Evolutionary conservation across 768 basidiomycete genomes (phyloP).

Genomic region (Tephrocybe sp.): DNA sequence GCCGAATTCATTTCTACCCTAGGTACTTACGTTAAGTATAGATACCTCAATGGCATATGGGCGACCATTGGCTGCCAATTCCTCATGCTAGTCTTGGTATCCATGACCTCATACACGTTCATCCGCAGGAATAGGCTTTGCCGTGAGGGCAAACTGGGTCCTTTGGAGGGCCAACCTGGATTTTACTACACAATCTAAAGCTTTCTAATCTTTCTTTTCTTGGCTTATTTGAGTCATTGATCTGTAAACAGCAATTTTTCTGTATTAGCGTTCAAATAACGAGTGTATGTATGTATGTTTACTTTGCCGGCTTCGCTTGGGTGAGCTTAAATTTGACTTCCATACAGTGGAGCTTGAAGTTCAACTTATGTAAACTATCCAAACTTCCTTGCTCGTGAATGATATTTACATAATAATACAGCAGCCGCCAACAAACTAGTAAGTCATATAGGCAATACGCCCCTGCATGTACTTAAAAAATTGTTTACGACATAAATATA

Average conservation of each 20-base stretch:
- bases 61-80: conserved; percentile 36
- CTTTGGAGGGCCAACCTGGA: conserved; percentile 36
- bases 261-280: no score
- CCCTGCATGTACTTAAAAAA: no score
- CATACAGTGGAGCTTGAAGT: no score
- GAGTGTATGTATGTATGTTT: no score
- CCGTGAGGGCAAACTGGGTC: conserved; percentile 29
- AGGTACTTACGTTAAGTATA: not conserved
- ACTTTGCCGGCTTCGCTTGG: no score
- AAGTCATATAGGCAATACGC: no score
- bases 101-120: conserved; percentile 27
- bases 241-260: not conserved
- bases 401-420: no score
- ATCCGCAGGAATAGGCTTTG: conserved; percentile 28
- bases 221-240: not conserved
- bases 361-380: no score
- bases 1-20: not conserved
- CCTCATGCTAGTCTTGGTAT: conserved; percentile 28
- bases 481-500: not conserved
- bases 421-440: no score
- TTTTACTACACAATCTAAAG: conserved; percentile 40
- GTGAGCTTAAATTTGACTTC: no score
- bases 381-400: no score
- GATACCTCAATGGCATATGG: conserved; percentile 32
- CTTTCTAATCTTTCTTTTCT: not conserved